Evolutionary conservation across 768 basidiomycete genomes (phyloP), one percentile per base, ranked within the genome.

Genomic region (Suillus weaverae): DNA sequence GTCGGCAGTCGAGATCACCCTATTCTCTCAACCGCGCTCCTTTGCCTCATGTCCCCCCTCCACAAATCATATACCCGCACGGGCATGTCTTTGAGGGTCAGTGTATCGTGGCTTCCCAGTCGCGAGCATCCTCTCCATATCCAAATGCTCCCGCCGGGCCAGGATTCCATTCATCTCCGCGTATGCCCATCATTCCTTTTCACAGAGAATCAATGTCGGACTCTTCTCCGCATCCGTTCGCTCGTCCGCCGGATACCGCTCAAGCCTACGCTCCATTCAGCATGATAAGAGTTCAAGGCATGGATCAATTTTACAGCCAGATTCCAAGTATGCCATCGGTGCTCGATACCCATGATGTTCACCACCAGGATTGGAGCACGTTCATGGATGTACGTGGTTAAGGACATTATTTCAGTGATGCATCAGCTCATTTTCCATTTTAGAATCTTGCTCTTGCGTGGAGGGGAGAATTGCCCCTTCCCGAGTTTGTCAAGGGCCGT

Each of bases 381-480:
- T 85, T 91, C 69, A 89, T 90, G 82, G 85, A 87, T 78, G 92
- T 91, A 71, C 11, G 84, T 80, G 18, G 18, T 26, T 36, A 11
- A 6, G 35, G 32, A 36, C 50, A 60, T 46, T 4, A 11, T 41
- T 43, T 43, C 22, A 18, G 10, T 33, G 10, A 33, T 33, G 53
- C 18, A 11, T 64, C n/a, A 22, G 38, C 57, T 26, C 56, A 18
- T 1, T 39, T 26, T 26, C 38, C 43, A 68, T 60, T 55, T 7
- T 64, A 93, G 90, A 92, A 92, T 72, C 72, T 95, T 32, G 81
- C 85, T 11, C 81, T 89, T 35, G 87, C 90, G 0, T 95, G 92
- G 92, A 81, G 83, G 22, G 89, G 89, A 16, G 86, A 84, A 65
- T 81, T 93, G 61, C 91, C 91, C 3, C 82, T 90, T 38, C 84